These are phyloP conservation scores for Penicillium brasilianum DNA, from an alignment of 2,329 filamentous ascomycete genomes.

Conservation along the genomic window DNA sequence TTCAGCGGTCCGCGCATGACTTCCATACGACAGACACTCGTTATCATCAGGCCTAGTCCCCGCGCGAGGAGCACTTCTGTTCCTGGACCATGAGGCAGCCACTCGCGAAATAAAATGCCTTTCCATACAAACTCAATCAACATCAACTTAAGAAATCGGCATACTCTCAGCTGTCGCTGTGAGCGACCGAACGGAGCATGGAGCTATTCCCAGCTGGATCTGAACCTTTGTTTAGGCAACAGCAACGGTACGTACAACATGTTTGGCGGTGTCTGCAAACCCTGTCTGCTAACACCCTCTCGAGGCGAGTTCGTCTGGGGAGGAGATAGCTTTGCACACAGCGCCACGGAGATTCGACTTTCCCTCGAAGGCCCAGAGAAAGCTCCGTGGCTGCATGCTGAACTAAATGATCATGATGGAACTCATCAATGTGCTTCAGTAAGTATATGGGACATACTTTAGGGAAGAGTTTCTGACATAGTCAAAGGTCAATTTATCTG, in stretches of 20 bases:
- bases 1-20: background rate
- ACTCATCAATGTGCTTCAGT: conserved; percentile 20
- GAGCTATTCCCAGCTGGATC: conserved; percentile 4
- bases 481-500: conserved; percentile 4
- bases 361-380: conserved; percentile 14
- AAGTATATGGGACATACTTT: background rate
- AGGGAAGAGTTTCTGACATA: background rate
- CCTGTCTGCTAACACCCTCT: background rate
- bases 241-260: background rate
- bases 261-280: background rate
- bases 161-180: conserved; percentile 13
- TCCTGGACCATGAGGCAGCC: too few relatives aligned
- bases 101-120: background rate
- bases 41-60: too few relatives aligned
- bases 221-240: conserved; percentile 2
- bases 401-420: conserved; percentile 22
- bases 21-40: background rate
- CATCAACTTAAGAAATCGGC: conserved; percentile 16
- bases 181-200: conserved; percentile 11
- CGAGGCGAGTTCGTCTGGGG: conserved; percentile 24
- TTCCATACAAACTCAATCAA: conserved; percentile 18
- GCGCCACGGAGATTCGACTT: conserved; percentile 20
- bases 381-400: conserved; percentile 17
- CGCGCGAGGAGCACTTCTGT: too few relatives aligned
- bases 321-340: conserved; percentile 16